Percentiles rank a stretch among this genome's conserved stretches.
These are phyloP conservation scores for Termitomyces sp. DNA, from an alignment of 768 basidiomycete species.

Conservation along the genomic window DNA sequence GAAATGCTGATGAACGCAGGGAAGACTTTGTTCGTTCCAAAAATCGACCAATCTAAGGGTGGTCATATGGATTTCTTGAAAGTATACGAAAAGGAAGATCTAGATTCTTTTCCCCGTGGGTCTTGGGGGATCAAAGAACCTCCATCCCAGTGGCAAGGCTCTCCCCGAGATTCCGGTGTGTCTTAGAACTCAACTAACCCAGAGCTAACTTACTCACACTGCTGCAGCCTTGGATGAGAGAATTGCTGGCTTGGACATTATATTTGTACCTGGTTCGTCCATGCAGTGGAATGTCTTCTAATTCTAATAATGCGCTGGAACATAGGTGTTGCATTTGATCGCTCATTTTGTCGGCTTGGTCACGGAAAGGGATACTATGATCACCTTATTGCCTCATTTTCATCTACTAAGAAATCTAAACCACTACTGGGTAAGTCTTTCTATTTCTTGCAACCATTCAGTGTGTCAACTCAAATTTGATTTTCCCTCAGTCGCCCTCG, in stretches of 20 bases:
- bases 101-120: constrained; percentile 53
- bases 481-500: constrained; percentile 52
- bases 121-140: constrained; percentile 81
- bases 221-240: constrained; percentile 33
- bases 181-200: not conserved
- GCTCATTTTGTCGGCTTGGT: constrained; percentile 63
- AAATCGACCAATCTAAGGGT: constrained; percentile 39
- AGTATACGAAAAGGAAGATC: constrained; percentile 57
- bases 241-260: constrained; percentile 51
- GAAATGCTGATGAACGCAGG: constrained; percentile 33
- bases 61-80: constrained; percentile 65
- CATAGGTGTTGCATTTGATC: constrained; percentile 74
- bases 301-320: not conserved
- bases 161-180: constrained; percentile 52
- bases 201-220: not conserved
- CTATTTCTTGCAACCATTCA: not conserved
- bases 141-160: constrained; percentile 35
- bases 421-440: constrained; percentile 56
- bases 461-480: constrained; percentile 10
- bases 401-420: constrained; percentile 35
- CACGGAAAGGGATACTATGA: constrained; percentile 88
- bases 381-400: constrained; percentile 60
- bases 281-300: not conserved
- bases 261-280: constrained; percentile 61
- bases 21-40: constrained; percentile 71